These are phyloP conservation scores for Aspergillus pseudotamarii DNA, from an alignment of 2,329 filamentous ascomycete genomes.

Conservation along the genomic window DNA sequence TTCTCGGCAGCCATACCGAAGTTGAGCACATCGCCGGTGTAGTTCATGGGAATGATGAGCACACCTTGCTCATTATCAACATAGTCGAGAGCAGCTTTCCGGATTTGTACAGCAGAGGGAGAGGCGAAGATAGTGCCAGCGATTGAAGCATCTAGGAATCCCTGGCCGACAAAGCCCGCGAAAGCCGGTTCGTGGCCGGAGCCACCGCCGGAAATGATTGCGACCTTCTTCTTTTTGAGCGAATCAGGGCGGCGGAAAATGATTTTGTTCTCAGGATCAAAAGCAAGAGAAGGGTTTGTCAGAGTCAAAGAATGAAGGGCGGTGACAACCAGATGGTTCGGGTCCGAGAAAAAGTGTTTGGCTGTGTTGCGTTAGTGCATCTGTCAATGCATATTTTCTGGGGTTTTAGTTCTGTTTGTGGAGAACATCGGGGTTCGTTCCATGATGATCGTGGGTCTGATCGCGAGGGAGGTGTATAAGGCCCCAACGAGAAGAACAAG, in stretches of 20 bases:
- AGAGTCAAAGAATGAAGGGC: constrained; percentile 77
- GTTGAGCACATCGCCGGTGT: constrained; percentile 86
- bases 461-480: neutral
- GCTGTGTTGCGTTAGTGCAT: constrained; percentile 33
- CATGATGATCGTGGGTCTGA: constrained; percentile 15
- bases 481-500: neutral
- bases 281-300: constrained; percentile 80
- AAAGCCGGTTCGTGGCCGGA: constrained; percentile 91
- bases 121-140: constrained; percentile 87
- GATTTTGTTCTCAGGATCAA: constrained; percentile 80
- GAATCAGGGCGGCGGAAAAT: constrained; percentile 70
- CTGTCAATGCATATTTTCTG: constrained; percentile 5
- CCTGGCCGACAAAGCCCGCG: constrained; percentile 78
- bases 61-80: constrained; percentile 75
- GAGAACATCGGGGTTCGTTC: constrained; percentile 13
- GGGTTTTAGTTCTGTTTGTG: constrained; percentile 13
- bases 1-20: constrained; percentile 95
- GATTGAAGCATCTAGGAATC: constrained; percentile 78
- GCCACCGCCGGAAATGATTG: constrained; percentile 84
- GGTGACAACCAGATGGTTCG: constrained; percentile 73
- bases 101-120: constrained; percentile 79
- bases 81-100: constrained; percentile 71
- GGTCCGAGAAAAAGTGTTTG: constrained; percentile 90
- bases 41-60: constrained; percentile 93
- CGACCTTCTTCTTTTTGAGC: constrained; percentile 64